A percentile compares a stretch with the other conserved stretches of the same genome.
Conservation (phyloP, 2,329 filamentous ascomycete genomes). For the Diaporthe aspalathi region DNA sequence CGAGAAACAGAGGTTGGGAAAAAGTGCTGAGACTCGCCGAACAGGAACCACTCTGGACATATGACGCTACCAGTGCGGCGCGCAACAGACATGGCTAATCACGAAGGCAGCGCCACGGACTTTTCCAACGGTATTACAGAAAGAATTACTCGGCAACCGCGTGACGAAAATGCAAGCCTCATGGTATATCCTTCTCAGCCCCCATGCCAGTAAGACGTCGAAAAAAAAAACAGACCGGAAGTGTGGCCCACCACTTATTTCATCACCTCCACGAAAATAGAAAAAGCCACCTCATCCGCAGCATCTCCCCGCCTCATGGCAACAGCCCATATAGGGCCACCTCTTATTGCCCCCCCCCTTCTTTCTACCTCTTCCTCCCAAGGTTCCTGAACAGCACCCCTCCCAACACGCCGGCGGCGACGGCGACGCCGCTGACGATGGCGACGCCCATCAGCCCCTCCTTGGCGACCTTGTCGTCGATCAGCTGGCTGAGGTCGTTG, state of each 20-base stretch:
- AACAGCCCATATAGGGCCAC: background rate
- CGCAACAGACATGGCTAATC: slow-evolving; percentile 7
- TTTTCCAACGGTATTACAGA: background rate
- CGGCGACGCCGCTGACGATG: slow-evolving; percentile 91
- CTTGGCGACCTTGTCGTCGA: slow-evolving; percentile 95
- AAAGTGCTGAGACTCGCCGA: too few species aligned
- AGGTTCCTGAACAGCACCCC: slow-evolving; percentile 85
- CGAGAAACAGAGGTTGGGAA: too few species aligned
- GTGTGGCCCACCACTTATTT: background rate
- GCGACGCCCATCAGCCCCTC: slow-evolving; percentile 95
- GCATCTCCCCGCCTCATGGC: background rate
- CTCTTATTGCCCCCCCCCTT: too few species aligned
- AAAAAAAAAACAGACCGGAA: background rate
- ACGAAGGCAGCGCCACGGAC: slow-evolving; percentile 3
- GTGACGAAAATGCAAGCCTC: slow-evolving; percentile 4
- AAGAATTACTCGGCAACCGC: slow-evolving; percentile 13
- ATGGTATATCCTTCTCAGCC: background rate
- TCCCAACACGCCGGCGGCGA: slow-evolving; percentile 92
- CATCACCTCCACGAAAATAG: background rate
- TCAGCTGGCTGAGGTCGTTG: slow-evolving; percentile 83
- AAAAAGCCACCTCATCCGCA: background rate
- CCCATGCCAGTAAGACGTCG: background rate
- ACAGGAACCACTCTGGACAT: slow-evolving; percentile 8
- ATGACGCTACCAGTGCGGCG: slow-evolving; percentile 1
- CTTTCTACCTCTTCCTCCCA: slow-evolving; percentile 65